phyloP scores from a whole-genome alignment of 2,329 filamentous ascomycete species.

The Claviceps sp. region DNA sequence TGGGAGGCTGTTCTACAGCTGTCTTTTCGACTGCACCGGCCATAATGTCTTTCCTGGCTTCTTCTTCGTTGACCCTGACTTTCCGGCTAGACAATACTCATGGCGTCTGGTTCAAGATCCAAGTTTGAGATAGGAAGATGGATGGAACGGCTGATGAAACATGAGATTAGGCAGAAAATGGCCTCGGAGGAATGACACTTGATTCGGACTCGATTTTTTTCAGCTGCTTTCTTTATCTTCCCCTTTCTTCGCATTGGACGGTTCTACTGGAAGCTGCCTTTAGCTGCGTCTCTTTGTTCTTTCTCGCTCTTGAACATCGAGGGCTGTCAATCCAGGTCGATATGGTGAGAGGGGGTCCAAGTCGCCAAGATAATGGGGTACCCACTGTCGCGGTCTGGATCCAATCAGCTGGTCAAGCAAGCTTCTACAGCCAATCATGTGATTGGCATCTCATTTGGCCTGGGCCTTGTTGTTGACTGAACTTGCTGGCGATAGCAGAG shows the following conservation, averaged over 20 bases:
- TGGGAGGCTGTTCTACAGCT: constrained; percentile 13
- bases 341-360: too few relatives aligned
- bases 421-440: constrained; percentile 8
- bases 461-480: not conserved
- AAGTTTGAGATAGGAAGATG: not conserved
- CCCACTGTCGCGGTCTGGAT: too few relatives aligned
- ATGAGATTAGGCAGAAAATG: not conserved
- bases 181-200: not conserved
- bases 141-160: not conserved
- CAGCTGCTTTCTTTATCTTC: not conserved
- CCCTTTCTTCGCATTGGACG: not conserved
- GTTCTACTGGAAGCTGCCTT: too few relatives aligned
- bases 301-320: too few relatives aligned
- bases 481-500: not conserved
- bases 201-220: not conserved
- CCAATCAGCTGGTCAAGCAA: not conserved
- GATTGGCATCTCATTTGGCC: not conserved
- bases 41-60: not conserved
- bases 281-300: too few relatives aligned
- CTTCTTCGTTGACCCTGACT: not conserved
- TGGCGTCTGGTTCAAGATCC: not conserved
- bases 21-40: not conserved
- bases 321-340: too few relatives aligned
- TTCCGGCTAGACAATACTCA: not conserved
- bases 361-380: too few relatives aligned